Evolutionary conservation across 2,329 filamentous ascomycete genomes (phyloP).

Genomic region (Ceratocystis variospora): DNA sequence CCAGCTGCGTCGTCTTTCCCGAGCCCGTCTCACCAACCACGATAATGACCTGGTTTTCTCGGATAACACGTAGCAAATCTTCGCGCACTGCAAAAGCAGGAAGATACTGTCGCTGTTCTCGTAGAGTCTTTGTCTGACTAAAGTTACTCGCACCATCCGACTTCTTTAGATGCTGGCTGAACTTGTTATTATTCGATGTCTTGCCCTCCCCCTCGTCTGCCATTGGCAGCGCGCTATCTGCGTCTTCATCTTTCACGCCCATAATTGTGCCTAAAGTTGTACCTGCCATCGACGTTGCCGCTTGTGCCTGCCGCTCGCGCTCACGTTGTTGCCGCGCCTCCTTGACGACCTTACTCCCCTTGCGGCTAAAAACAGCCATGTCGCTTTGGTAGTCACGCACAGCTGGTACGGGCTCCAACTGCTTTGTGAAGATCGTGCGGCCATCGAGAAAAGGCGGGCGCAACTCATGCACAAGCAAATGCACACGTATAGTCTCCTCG

Average conservation of each 20-base stretch:
- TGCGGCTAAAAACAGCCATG: conserved; percentile 95
- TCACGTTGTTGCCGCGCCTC: conserved; percentile 87
- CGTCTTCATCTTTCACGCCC: conserved; percentile 82
- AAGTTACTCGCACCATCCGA: conserved; percentile 77
- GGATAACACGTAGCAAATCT: conserved; percentile 77
- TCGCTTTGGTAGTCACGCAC: conserved; percentile 91
- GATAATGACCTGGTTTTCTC: conserved; percentile 94
- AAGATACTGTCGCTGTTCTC: conserved; percentile 82
- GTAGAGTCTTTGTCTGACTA: conserved; percentile 78
- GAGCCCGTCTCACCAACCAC: conserved; percentile 96
- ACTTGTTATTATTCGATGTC: conserved; percentile 48
- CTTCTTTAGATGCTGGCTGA: conserved; percentile 80
- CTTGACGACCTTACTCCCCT: conserved; percentile 84
- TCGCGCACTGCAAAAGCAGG: conserved; percentile 94
- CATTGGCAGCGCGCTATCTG: conserved; percentile 73
- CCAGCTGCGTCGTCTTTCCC: conserved; percentile 93
- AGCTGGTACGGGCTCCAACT: conserved; percentile 85
- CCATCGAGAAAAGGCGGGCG: conserved; percentile 91
- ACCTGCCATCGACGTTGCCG: conserved; percentile 84
- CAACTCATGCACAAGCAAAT: conserved; percentile 84
- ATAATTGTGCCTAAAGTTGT: conserved; percentile 89
- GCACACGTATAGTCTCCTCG: conserved; percentile 75
- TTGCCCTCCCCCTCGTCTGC: conserved; percentile 51
- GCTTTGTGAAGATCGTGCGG: conserved; percentile 91
- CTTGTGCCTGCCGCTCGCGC: conserved; percentile 82